Percentiles rank a stretch among this genome's conserved stretches.
These are phyloP conservation scores for Botrytis fabae DNA, from an alignment of 2,329 filamentous ascomycete species.

Conservation along the genomic window DNA sequence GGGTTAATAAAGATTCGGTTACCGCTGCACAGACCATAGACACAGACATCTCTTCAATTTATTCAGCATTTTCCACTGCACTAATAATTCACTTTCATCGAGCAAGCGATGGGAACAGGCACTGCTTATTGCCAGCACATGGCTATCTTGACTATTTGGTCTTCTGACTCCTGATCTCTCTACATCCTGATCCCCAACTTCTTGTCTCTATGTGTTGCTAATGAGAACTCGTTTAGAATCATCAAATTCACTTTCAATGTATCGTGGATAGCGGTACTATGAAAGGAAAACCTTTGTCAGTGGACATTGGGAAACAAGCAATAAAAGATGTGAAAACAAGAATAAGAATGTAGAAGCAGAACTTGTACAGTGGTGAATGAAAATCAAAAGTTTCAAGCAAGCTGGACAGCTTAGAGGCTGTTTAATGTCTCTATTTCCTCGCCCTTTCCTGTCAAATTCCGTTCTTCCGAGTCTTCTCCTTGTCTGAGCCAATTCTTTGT, in stretches of 20 bases:
- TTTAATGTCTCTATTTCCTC: no score
- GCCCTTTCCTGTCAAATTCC: no score
- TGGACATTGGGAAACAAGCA: no score
- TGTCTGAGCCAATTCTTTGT: no score
- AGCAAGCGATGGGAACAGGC: not conserved
- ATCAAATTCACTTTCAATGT: not conserved
- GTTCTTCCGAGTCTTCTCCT: no score
- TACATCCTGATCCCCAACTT: not conserved
- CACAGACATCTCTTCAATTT: not conserved
- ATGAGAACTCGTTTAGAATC: not conserved
- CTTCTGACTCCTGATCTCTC: not conserved
- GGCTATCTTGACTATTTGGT: not conserved
- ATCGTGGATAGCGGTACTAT: not conserved
- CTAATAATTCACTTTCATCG: not conserved
- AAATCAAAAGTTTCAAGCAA: no score
- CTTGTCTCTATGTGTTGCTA: not conserved
- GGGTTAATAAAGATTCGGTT: no score
- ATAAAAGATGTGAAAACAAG: no score
- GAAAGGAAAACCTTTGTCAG: not conserved
- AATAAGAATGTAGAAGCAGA: no score
- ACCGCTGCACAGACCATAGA: no score
- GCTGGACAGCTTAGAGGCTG: no score
- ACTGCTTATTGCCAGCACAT: not conserved
- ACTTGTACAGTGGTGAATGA: no score
- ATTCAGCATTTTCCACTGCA: not conserved